phyloP scores from a whole-genome alignment of 305 asterid genomes.

The Fraxinus sp. region DNA sequence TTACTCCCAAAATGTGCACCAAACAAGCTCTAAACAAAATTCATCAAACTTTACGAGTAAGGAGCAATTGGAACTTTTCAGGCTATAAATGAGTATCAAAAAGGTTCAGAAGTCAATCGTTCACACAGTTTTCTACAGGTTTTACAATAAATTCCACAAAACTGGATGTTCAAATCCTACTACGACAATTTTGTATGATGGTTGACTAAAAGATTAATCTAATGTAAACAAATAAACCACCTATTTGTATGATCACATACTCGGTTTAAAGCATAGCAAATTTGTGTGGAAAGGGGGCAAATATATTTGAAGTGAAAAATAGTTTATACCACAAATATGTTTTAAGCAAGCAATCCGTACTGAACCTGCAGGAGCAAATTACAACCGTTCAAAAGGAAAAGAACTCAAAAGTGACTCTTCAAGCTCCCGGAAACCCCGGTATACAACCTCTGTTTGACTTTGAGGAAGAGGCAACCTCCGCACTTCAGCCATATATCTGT shows the following conservation, averaged over 20 bases:
- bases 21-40: too few species aligned
- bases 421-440: constrained; percentile 75
- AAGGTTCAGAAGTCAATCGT: too few species aligned
- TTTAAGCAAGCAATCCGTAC: constrained; percentile 25
- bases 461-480: constrained; percentile 76
- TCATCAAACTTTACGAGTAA: too few species aligned
- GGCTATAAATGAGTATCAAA: too few species aligned
- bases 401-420: constrained; percentile 81
- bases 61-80: too few species aligned
- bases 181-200: too few species aligned
- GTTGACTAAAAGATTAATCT: too few species aligned
- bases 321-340: background rate
- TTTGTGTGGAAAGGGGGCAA: background rate
- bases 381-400: constrained; percentile 51
- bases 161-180: too few species aligned
- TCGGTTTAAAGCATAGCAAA: background rate
- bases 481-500: constrained; percentile 91
- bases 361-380: constrained; percentile 26
- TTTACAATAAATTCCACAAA: too few species aligned
- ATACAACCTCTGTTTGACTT: constrained; percentile 72
- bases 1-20: too few species aligned
- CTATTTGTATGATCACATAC: background rate
- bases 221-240: background rate
- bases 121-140: too few species aligned
- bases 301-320: background rate